A percentile compares a stretch with the other conserved stretches of the same genome.
These are phyloP conservation scores for Acanthamoeba lugdunensis DNA, from an alignment of 208 protist genomes.

Conservation along the genomic window DNA sequence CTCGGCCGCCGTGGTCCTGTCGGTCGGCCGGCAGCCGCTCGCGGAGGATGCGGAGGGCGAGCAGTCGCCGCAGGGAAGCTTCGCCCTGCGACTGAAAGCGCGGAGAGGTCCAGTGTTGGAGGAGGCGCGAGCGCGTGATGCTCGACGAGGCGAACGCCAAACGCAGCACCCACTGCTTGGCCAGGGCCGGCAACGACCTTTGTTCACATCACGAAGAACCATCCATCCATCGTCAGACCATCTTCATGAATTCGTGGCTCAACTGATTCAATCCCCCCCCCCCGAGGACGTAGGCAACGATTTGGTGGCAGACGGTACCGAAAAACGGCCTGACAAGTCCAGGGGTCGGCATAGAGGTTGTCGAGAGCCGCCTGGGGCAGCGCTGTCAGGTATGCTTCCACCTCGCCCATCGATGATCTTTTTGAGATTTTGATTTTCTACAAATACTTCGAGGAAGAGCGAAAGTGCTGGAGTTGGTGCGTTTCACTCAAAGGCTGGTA, in stretches of 20 bases:
- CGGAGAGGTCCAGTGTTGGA: neutral
- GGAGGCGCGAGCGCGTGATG: neutral
- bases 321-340: constrained; percentile 74
- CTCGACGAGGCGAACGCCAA: neutral
- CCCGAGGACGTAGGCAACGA: no score
- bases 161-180: constrained; percentile 53
- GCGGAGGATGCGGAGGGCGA: constrained; percentile 35
- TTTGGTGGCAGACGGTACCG: neutral
- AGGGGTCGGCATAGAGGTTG: constrained; percentile 62
- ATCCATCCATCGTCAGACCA: no score
- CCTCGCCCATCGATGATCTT: neutral
- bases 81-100: constrained; percentile 16
- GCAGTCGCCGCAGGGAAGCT: neutral
- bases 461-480: no score
- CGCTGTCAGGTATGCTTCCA: constrained; percentile 19
- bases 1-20: neutral
- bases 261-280: no score
- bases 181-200: constrained; percentile 51
- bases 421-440: neutral
- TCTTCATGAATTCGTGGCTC: neutral
- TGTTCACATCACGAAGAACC: neutral
- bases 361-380: constrained; percentile 57
- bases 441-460: neutral
- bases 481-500: no score
- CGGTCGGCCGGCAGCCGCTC: neutral